Conservation (phyloP, 2,329 filamentous ascomycete genomes). For the Fusarium proliferatum region DNA sequence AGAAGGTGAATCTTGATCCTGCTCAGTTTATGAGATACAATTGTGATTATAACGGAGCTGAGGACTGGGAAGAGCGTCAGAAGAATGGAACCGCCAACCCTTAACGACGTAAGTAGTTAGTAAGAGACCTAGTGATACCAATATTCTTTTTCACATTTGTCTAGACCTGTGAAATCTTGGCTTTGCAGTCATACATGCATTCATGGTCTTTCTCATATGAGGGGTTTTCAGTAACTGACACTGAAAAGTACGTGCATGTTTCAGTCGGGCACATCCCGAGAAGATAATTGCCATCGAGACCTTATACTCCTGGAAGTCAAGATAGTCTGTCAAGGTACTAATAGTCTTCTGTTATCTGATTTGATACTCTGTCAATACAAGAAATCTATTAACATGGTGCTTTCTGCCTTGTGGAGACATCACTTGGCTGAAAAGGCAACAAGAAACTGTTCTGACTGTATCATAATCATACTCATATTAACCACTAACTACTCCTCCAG, state of each 20-base stretch:
- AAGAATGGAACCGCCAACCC: slow-evolving; percentile 8
- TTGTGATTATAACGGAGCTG: slow-evolving; percentile 35
- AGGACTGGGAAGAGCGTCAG: slow-evolving; percentile 36
- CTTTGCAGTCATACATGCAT: accelerated
- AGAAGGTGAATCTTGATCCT: slow-evolving; percentile 33
- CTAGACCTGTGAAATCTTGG: neutral
- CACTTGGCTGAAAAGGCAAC: neutral
- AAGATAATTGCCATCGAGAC: neutral
- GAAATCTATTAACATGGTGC: accelerated
- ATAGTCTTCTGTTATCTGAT: accelerated
- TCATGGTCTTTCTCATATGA: accelerated
- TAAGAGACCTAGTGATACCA: neutral
- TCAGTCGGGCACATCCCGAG: too few relatives aligned
- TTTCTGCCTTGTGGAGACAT: neutral
- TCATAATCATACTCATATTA: neutral
- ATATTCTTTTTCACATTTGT: neutral
- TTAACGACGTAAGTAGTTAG: neutral
- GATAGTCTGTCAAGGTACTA: too few relatives aligned
- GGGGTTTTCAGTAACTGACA: accelerated
- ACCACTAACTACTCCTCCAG: neutral
- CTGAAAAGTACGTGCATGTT: neutral
- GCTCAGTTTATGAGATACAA: slow-evolving; percentile 39
- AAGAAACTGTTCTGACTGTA: too few relatives aligned
- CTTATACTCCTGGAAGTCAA: too few relatives aligned
- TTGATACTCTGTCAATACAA: too few relatives aligned